These are phyloP conservation scores for Adansonia madagascariensis DNA, from an alignment of 441 rosid species.

Conservation along the genomic window DNA sequence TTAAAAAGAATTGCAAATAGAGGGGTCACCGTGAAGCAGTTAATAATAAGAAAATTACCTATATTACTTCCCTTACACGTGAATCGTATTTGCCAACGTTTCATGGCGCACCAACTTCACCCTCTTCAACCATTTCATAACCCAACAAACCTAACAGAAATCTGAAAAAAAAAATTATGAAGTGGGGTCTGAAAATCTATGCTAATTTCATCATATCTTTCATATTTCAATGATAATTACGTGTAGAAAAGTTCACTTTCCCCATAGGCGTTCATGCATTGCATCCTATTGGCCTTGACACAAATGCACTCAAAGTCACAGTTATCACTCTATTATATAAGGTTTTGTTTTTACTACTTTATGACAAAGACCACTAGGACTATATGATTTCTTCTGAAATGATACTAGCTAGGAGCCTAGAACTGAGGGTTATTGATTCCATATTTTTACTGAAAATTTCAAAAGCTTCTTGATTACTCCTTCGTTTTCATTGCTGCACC, in stretches of 20 bases:
- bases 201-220: constrained; percentile 69
- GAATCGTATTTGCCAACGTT: constrained; percentile 38
- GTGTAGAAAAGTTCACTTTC: constrained; percentile 31
- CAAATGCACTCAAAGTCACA: background rate
- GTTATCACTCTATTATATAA: constrained; percentile 13
- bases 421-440: constrained; percentile 15
- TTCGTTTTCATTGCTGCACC: constrained; percentile 2
- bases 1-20: constrained; percentile 21
- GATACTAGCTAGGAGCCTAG: constrained; percentile 14
- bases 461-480: constrained; percentile 31
- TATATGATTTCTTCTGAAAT: constrained; percentile 26
- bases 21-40: constrained; percentile 18
- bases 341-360: background rate
- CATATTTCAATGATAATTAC: constrained; percentile 45
- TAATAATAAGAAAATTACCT: constrained; percentile 2
- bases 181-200: constrained; percentile 55
- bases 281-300: constrained; percentile 32
- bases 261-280: background rate
- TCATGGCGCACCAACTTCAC: constrained; percentile 38
- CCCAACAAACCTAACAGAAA: constrained; percentile 47
- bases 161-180: constrained; percentile 6
- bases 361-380: background rate
- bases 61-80: constrained; percentile 45
- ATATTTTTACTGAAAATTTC: background rate
- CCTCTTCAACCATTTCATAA: constrained; percentile 35